Base-by-base conservation (phyloP, 108 stramenopile genomes). In the Skeletonema potamos region DNA sequence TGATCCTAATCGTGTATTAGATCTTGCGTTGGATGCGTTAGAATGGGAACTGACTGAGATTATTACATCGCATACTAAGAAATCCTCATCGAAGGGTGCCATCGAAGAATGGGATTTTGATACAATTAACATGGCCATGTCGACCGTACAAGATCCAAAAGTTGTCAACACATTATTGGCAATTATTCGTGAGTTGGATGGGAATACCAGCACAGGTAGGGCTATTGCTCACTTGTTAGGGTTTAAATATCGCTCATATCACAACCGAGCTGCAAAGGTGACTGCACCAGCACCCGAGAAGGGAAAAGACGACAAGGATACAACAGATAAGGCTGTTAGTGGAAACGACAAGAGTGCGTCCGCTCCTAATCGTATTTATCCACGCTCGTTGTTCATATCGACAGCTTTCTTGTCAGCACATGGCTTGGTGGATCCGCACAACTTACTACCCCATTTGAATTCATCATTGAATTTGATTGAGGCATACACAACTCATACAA, bases 1-100 rank as follows among this genome's bases (percentile, higher is more conserved):
- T 7, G 98, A 99, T 84, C 98, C 98, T 34, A 97, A 97, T 84
- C 86, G 97, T 32, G 90, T 88, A 0, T 32, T 97, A 32, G 97
- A 98, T 77, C 54, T 98, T 36, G 41, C 82, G 3, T 66, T 98
- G 30, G 94, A 97, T 61, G 85, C 84, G 2, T 71, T 97, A 66
- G 96, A 97, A 82, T 68, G 64, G 27, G 73, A 74, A 51, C 66
- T 87, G 30, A 59, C 75, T 41, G 62, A 58, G 6, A 32, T 63
- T 9, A 61, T 76, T 1, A 29, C 12, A 17, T 46, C 60, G 4
- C 30, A 29, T 4, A 3, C 5, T 43, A 20, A 41, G 26, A 43
- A 33, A 11, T 54, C 56, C 3, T 37, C 68, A 72, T 22, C 67
- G 20, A 33, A 48, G 20, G 22, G 28, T 15, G 55, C 30, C 36